Evolutionary conservation across 805 yeast genomes (phyloP).

Genomic region (Saccharomycopsis microspora): DNA sequence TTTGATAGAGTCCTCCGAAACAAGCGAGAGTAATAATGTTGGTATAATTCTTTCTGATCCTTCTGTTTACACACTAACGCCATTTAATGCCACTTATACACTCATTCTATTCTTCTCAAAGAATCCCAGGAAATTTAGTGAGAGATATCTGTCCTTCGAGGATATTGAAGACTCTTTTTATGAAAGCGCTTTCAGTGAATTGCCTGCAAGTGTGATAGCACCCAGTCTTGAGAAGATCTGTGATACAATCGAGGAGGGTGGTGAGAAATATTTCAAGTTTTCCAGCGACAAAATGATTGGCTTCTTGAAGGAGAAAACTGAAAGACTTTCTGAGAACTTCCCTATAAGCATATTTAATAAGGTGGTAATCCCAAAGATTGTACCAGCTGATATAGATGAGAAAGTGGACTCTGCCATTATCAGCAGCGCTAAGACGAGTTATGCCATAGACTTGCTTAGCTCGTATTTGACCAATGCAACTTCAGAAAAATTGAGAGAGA

Average conservation of each 20-base stretch:
- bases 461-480: conserved; percentile 3
- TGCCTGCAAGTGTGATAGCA: conserved; percentile 1
- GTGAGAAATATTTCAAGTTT: conserved; percentile 7
- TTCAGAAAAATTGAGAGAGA: not conserved
- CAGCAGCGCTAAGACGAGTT: conserved; percentile 6
- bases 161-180: conserved; percentile 13
- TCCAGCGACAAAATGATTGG: conserved; percentile 1
- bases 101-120: conserved; percentile 5
- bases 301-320: not conserved
- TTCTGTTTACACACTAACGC: conserved; percentile 5
- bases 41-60: conserved; percentile 11
- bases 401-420: conserved; percentile 2
- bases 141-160: conserved; percentile 8
- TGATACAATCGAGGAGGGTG: conserved; percentile 8
- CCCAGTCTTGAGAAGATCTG: conserved; percentile 1
- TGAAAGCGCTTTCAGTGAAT: too few relatives aligned
- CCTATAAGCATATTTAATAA: conserved; percentile 8
- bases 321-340: conserved; percentile 4
- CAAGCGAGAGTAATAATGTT: not conserved
- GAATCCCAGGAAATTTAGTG: not conserved
- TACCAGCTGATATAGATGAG: conserved; percentile 8
- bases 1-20: not conserved
- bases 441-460: conserved; percentile 2
- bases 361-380: conserved; percentile 4
- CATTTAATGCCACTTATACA: conserved; percentile 5